Evolutionary conservation across 495 filamentous ascomycete genomes (phyloP), one percentile per base, ranked within the genome.

Genomic region (Neurospora sp.): DNA sequence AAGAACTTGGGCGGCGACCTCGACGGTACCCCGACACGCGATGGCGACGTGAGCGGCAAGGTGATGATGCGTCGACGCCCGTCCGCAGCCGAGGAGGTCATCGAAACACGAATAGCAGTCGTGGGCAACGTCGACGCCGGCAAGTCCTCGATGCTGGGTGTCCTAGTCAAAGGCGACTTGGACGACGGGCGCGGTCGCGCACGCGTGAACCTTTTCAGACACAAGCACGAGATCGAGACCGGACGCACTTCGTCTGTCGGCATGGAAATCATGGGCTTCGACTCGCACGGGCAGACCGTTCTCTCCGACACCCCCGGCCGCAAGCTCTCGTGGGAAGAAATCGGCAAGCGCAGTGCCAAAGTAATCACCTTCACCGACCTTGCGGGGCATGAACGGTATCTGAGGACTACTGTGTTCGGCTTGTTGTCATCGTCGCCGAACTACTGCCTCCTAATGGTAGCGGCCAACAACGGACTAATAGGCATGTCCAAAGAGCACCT

Each of bases 261-360:
- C 37, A 92, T 97, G 93, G 96, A 99, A 81, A 99, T 99, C 69
- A 96, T 99, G 93, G 96, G 96, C 12, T 99, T 98, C 76, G 94
- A 98, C 80, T 92, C 91, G 72, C 88, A 86, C 71, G 96, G 96
- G 20, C 91, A 97, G 38, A 91, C 97, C 45, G 88, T 99, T 68
- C 87, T 89, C 38, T 93, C 91, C 37, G 89, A 89, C 69, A 91
- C 92, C 0, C 91, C 94, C 9, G 96, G 96, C 4, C 82, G 84
- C 45, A 87, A 86, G 76, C 84, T 99, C 37, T 94, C 94, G 27
- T 99, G 96, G 96, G 96, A 98, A 78, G 96, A 99, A 81, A 97
- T 99, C 80, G 96, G 96, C 35, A 94, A 92, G 81, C 93, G 93
- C 53, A 96, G 94, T 75, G 91, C 91, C 48, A 99, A 99, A 87